These are phyloP conservation scores for Syzygium malaccense DNA, from an alignment of 441 rosid genomes.

Conservation along the genomic window DNA sequence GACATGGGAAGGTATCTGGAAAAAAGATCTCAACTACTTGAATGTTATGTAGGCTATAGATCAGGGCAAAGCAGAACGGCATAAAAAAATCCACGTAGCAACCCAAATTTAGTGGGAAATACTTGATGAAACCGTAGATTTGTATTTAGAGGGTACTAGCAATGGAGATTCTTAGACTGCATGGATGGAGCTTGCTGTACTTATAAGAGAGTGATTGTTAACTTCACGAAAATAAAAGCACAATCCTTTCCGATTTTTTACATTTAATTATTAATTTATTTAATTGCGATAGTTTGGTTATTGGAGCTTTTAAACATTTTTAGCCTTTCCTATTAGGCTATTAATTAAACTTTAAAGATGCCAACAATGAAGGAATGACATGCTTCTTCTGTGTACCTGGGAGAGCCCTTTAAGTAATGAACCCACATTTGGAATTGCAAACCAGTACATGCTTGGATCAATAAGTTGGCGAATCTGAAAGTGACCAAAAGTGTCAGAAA, in stretches of 20 bases:
- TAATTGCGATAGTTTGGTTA: not conserved
- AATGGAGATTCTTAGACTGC: not conserved
- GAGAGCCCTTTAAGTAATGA: conserved; percentile 74
- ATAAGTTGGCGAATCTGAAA: conserved; percentile 81
- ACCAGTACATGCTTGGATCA: conserved; percentile 85
- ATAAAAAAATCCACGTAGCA: not conserved
- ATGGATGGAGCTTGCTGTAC: not conserved
- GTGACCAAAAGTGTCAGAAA: conserved; percentile 9
- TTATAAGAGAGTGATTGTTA: not conserved
- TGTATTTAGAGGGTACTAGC: not conserved
- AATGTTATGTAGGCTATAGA: not conserved
- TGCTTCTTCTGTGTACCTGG: conserved; percentile 39
- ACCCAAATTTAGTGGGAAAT: not conserved
- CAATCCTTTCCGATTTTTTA: not conserved
- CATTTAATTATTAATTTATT: not conserved
- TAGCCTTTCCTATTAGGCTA: not conserved
- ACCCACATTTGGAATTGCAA: conserved; percentile 84
- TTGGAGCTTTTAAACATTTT: not conserved
- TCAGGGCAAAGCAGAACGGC: not conserved
- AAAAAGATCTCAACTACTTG: not conserved
- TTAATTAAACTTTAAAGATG: not conserved
- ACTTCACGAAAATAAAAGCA: not conserved
- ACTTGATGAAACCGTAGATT: not conserved
- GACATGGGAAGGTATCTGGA: not conserved
- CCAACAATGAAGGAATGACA: not conserved